These are phyloP conservation scores for Candida broadrunensis DNA, from an alignment of 805 yeast genomes.

Conservation along the genomic window DNA sequence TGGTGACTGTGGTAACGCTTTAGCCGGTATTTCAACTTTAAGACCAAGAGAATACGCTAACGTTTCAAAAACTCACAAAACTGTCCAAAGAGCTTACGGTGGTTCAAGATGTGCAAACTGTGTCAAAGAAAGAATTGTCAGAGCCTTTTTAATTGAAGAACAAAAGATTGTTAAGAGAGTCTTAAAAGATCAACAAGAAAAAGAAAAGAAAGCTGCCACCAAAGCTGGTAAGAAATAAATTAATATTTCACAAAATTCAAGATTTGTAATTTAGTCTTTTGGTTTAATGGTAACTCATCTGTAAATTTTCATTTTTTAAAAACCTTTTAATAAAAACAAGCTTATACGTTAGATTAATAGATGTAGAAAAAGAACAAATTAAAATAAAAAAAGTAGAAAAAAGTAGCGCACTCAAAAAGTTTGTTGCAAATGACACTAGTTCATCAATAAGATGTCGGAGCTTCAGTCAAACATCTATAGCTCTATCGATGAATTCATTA, in stretches of 20 bases:
- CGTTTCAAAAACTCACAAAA: constrained; percentile 94
- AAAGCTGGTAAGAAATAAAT: constrained; percentile 32
- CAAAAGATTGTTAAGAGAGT: constrained; percentile 99
- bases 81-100: constrained; percentile 99
- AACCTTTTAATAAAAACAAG: neutral
- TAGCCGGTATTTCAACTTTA: constrained; percentile 86
- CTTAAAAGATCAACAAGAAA: constrained; percentile 91
- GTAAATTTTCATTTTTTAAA: constrained; percentile 3
- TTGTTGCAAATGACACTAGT: too few relatives aligned
- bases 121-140: constrained; percentile 98
- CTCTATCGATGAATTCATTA: neutral
- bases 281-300: constrained; percentile 2
- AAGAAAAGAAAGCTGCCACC: constrained; percentile 59
- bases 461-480: neutral
- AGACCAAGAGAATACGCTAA: constrained; percentile 98
- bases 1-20: constrained; percentile 82
- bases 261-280: constrained; percentile 3
- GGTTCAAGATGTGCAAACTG: constrained; percentile 98
- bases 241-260: neutral
- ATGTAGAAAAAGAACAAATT: constrained; percentile 1
- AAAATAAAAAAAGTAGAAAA: neutral
- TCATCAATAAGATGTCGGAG: neutral
- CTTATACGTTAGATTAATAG: neutral
- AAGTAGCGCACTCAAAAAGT: neutral
- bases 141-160: constrained; percentile 99